Conservation (phyloP, 345 rosid genomes). For the Anastatica hierochuntica region DNA sequence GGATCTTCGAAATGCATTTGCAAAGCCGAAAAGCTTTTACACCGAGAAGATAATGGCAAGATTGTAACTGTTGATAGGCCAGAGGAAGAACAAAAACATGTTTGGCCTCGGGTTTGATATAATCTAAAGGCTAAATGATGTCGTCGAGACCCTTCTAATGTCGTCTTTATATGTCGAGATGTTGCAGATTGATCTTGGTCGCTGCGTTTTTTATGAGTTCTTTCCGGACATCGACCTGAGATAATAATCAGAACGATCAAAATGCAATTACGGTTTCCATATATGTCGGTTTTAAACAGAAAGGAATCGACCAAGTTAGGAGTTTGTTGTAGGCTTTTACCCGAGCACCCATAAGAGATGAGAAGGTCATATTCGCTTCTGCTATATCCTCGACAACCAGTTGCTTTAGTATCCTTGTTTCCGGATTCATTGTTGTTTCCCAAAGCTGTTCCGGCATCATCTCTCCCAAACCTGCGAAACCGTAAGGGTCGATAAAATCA, state of each 20-base stretch:
- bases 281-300: neutral
- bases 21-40: too few species aligned
- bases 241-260: neutral
- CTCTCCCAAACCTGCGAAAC: constrained; percentile 81
- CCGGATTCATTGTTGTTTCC: constrained; percentile 96
- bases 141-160: neutral
- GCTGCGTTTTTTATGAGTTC: constrained; percentile 68
- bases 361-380: constrained; percentile 59
- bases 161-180: constrained; percentile 51
- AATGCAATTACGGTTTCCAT: neutral
- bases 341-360: constrained; percentile 91
- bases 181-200: constrained; percentile 41
- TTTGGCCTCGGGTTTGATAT: neutral
- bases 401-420: constrained; percentile 69
- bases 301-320: neutral
- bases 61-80: too few species aligned
- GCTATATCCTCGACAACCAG: constrained; percentile 76
- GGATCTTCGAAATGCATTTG: too few species aligned
- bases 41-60: too few species aligned
- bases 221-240: constrained; percentile 77
- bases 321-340: constrained; percentile 34
- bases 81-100: too few species aligned
- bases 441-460: constrained; percentile 98
- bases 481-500: neutral
- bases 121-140: neutral